Evolutionary conservation across 495 filamentous ascomycete genomes (phyloP).

Genomic region (Hapsidospora chrysogenum): DNA sequence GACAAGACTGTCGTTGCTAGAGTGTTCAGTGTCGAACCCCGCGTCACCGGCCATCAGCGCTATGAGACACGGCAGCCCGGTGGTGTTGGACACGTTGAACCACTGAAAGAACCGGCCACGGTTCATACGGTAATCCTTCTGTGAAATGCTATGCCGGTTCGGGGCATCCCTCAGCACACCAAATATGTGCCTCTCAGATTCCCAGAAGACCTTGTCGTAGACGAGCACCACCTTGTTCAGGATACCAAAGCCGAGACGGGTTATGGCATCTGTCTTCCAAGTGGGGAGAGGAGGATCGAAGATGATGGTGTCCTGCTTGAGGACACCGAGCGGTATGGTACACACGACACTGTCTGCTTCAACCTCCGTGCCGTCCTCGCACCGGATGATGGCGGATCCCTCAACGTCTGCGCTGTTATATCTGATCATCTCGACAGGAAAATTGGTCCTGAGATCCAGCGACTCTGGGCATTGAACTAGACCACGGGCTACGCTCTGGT

Average conservation of each 20-base stretch:
- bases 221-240: constrained; percentile 93
- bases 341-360: constrained; percentile 76
- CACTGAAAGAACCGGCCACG: constrained; percentile 86
- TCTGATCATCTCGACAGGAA: constrained; percentile 48
- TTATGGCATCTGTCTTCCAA: constrained; percentile 69
- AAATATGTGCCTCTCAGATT: constrained; percentile 82
- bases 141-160: constrained; percentile 32
- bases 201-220: constrained; percentile 85
- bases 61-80: constrained; percentile 70
- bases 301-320: constrained; percentile 57
- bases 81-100: constrained; percentile 86
- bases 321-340: constrained; percentile 74
- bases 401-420: constrained; percentile 32
- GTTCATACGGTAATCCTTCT: constrained; percentile 34
- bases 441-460: constrained; percentile 62
- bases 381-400: constrained; percentile 42
- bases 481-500: constrained; percentile 75
- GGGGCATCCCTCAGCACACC: constrained; percentile 62
- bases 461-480: constrained; percentile 57
- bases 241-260: constrained; percentile 80
- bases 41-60: constrained; percentile 94
- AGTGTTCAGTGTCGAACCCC: constrained; percentile 70
- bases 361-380: constrained; percentile 59
- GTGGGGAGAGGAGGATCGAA: constrained; percentile 75
- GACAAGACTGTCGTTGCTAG: constrained; percentile 55